A percentile compares a stretch with the other conserved stretches of the same genome.
These are phyloP conservation scores for Metarhizium rileyi DNA, from an alignment of 2,329 filamentous ascomycete genomes.

Conservation along the genomic window DNA sequence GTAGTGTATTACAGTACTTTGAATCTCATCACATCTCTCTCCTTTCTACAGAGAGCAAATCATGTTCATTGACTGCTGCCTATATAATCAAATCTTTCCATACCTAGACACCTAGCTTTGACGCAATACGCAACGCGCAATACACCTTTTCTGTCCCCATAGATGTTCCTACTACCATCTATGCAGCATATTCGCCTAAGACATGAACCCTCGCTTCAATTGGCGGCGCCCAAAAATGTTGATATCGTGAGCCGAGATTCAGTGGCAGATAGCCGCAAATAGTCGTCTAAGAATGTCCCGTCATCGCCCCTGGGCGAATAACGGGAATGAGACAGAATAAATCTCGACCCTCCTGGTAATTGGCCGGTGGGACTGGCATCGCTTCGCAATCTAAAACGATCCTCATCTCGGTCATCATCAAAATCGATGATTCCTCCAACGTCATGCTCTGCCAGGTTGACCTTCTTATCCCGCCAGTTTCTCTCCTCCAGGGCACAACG, in stretches of 20 bases:
- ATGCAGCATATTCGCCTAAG: not conserved
- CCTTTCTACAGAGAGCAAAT: too few species aligned
- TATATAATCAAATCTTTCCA: too few species aligned
- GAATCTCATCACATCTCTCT: too few species aligned
- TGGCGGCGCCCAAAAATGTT: slow-evolving; percentile 6
- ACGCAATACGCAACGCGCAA: too few species aligned
- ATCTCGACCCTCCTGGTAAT: slow-evolving; percentile 20
- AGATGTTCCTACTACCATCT: not conserved
- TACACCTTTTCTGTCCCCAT: too few species aligned
- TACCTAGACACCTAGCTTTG: too few species aligned
- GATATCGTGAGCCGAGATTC: slow-evolving; percentile 12
- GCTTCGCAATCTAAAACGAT: slow-evolving; percentile 17
- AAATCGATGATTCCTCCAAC: slow-evolving; percentile 32
- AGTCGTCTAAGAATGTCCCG: slow-evolving; percentile 23
- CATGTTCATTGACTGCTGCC: too few species aligned
- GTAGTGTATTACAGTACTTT: too few species aligned
- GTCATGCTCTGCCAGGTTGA: slow-evolving; percentile 23
- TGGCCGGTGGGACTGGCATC: slow-evolving; percentile 30
- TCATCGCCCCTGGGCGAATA: slow-evolving; percentile 33
- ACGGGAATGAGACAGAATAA: slow-evolving; percentile 21
- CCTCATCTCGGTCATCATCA: slow-evolving; percentile 26
- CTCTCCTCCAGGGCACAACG: slow-evolving; percentile 29
- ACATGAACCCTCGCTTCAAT: not conserved
- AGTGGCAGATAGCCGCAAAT: slow-evolving; percentile 11
- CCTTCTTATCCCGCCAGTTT: slow-evolving; percentile 21